Conservation (phyloP, 192 early-diverging fungal genomes). For the Coemansia sp. region DNA sequence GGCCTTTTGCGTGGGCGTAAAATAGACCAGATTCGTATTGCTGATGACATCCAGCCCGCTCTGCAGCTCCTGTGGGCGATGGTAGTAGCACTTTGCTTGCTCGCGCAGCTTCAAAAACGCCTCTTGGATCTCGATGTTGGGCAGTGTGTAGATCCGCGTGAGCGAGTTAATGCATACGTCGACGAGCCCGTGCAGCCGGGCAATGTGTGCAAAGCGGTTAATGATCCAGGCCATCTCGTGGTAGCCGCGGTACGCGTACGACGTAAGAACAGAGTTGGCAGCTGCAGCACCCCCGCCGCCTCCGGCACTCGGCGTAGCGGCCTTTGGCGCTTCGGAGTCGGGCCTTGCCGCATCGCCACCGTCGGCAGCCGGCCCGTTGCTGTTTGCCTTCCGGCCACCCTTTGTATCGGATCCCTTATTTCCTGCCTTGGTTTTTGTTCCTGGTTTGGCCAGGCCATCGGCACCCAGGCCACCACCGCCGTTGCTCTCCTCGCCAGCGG, state of each 20-base stretch:
- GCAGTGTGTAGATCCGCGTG: slow-evolving; percentile 97
- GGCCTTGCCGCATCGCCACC: slow-evolving; percentile 22
- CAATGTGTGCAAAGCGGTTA: slow-evolving; percentile 97
- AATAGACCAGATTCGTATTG: slow-evolving; percentile 98
- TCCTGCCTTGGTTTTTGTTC: slow-evolving; percentile 36
- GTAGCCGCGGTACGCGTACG: slow-evolving; percentile 95
- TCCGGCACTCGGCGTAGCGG: slow-evolving; percentile 9
- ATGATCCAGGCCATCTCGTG: slow-evolving; percentile 99
- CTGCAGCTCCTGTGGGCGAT: slow-evolving; percentile 83
- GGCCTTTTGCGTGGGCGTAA: slow-evolving; percentile 87
- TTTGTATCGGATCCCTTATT: slow-evolving; percentile 58
- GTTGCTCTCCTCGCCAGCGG: slow-evolving; percentile 16
- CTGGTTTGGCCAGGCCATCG: slow-evolving; percentile 1
- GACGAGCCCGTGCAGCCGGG: slow-evolving; percentile 91
- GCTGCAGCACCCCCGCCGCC: neutral
- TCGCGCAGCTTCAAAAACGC: slow-evolving; percentile 96
- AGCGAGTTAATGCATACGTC: slow-evolving; percentile 92
- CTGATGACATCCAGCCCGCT: slow-evolving; percentile 97
- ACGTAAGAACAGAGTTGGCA: slow-evolving; percentile 57
- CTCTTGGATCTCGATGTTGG: slow-evolving; percentile 99
- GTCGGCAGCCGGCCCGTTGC: slow-evolving; percentile 2
- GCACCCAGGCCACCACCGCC: slow-evolving; percentile 5
- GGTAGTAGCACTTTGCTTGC: slow-evolving; percentile 98
- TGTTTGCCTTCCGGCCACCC: slow-evolving; percentile 35
- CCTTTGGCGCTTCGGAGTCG: slow-evolving; percentile 15